These are phyloP conservation scores for Didymella segeticola DNA, from an alignment of 2,329 filamentous ascomycete genomes.

Conservation along the genomic window DNA sequence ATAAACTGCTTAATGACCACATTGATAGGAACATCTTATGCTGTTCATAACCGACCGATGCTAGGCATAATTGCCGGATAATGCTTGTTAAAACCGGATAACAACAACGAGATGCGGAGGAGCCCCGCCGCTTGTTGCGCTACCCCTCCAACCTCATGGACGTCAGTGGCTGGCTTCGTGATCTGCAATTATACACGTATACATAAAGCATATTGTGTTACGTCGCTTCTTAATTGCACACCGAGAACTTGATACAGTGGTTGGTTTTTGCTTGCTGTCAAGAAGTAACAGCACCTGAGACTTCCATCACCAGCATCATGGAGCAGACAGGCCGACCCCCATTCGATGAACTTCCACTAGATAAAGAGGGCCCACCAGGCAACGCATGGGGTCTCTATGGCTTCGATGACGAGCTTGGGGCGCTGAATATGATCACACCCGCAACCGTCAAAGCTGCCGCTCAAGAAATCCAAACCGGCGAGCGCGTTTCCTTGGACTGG, in stretches of 20 bases:
- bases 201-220: constrained; percentile 12
- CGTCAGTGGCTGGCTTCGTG: constrained; percentile 27
- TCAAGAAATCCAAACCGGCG: constrained; percentile 54
- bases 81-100: constrained; percentile 10
- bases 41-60: background rate
- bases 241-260: no score
- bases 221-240: background rate
- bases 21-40: background rate
- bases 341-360: constrained; percentile 59
- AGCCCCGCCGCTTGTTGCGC: constrained; percentile 4
- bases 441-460: constrained; percentile 52
- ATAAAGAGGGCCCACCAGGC: constrained; percentile 57
- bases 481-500: constrained; percentile 50
- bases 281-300: no score
- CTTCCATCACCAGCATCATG: constrained; percentile 10
- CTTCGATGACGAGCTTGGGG: constrained; percentile 59
- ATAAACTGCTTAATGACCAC: constrained; percentile 12
- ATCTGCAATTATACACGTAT: constrained; percentile 31
- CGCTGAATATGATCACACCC: constrained; percentile 62
- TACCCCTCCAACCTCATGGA: constrained; percentile 14
- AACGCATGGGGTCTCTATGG: constrained; percentile 66
- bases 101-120: constrained; percentile 3
- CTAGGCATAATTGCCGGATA: constrained; percentile 3
- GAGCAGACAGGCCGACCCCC: constrained; percentile 36
- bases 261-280: no score